Base-by-base conservation (phyloP, 2,329 filamentous ascomycete genomes). In the Gnomoniopsis sp. region DNA sequence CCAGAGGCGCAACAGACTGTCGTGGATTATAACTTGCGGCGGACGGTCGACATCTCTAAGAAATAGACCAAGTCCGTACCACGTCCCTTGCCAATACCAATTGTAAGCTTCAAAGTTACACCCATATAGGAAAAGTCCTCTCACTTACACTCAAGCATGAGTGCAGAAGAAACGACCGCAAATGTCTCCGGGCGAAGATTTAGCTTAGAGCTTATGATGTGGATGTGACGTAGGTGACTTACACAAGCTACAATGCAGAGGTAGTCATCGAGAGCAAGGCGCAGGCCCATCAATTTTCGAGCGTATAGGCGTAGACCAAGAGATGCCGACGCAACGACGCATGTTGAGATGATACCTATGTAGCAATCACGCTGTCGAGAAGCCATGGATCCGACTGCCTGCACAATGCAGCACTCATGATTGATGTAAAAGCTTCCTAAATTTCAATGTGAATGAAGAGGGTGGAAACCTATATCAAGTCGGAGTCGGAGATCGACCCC, bases 341-440 rank as follows among this genome's bases (percentile, higher is more conserved):
- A 47, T 3, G 53, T 55, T 14, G 41, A 33, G 12, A 47, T 49
- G 23, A 55, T 49, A 26, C 53, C 53, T 33, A 55, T 47, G 33
- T 55, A 55, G 49, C 53, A 55, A n/a, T 36, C 53, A 17, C 19
- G 34, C 15, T 55, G 53, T 49, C 53, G 19, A n/a, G 53, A 55
- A 17, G 36, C 36, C 4, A 41, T 41, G 2, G 36, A 11, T 3
- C 26, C 26, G 26, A 4, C 4, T 30, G 26, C 4, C 26, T 30
- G 8, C n/a, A n/a, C n/a, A n/a, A n/a, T n/a, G n/a, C n/a, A n/a
- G n/a, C n/a, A n/a, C n/a, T n/a, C n/a, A n/a, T n/a, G n/a, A n/a
- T n/a, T n/a, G n/a, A n/a, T n/a, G n/a, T n/a, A n/a, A n/a, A n/a
- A n/a, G n/a, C n/a, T n/a, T n/a, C n/a, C n/a, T n/a, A n/a, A n/a